These are phyloP conservation scores for Trametes pubescens DNA, from an alignment of 1,284 basidiomycete species.

Conservation along the genomic window DNA sequence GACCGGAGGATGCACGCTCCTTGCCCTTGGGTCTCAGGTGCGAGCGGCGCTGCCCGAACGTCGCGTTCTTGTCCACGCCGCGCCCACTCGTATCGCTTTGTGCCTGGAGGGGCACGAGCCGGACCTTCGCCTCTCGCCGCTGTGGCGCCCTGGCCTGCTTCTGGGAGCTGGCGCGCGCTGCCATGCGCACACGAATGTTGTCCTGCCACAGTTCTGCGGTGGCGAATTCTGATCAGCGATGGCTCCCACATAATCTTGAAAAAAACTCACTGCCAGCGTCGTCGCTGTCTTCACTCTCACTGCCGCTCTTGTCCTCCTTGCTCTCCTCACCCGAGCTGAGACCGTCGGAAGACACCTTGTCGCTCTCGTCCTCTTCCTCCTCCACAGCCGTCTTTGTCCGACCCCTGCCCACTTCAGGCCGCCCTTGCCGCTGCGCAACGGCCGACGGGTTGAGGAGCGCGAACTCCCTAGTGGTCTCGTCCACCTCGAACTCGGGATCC, in stretches of 20 bases:
- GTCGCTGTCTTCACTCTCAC: slow-evolving; percentile 57
- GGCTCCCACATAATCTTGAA: background rate
- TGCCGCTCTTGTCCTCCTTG: slow-evolving; percentile 46
- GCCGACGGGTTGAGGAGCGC: slow-evolving; percentile 91
- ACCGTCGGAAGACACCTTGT: slow-evolving; percentile 78
- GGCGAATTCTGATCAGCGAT: slow-evolving; percentile 14
- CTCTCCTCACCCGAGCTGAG: slow-evolving; percentile 53
- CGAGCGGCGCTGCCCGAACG: slow-evolving; percentile 74
- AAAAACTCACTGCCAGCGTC: slow-evolving; percentile 58
- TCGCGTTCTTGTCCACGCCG: slow-evolving; percentile 56
- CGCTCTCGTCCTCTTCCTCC: slow-evolving; percentile 90
- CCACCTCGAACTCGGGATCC: slow-evolving; percentile 94
- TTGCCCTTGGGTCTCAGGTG: slow-evolving; percentile 35
- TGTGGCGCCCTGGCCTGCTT: slow-evolving; percentile 25
- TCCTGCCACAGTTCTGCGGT: slow-evolving; percentile 40
- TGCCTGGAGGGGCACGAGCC: slow-evolving; percentile 66
- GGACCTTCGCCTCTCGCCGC: slow-evolving; percentile 57
- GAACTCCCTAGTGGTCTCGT: slow-evolving; percentile 88
- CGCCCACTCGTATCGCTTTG: slow-evolving; percentile 48
- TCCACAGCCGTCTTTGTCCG: slow-evolving; percentile 82
- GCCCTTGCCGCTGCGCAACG: slow-evolving; percentile 57
- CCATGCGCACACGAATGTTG: slow-evolving; percentile 39
- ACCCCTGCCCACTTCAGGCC: slow-evolving; percentile 38
- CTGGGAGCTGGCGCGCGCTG: slow-evolving; percentile 32
- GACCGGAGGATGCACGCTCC: slow-evolving; percentile 21